phyloP scores from a whole-genome alignment of 2,329 filamentous ascomycete genomes.

The Fusarium duplospermum region DNA sequence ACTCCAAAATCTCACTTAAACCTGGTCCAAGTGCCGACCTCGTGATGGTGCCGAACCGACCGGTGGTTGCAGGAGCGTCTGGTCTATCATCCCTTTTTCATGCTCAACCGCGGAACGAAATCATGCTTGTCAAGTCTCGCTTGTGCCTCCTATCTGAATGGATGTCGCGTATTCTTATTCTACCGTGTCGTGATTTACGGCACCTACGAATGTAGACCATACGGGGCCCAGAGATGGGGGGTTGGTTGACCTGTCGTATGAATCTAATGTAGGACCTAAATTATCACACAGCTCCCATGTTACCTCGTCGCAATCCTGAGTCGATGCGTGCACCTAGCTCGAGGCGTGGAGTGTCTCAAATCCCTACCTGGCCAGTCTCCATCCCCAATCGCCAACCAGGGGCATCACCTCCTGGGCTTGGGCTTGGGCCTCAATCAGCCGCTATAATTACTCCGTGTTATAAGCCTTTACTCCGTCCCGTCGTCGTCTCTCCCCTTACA shows the following conservation, averaged over 20 bases:
- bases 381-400: constrained; percentile 12
- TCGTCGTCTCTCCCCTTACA: constrained; percentile 18
- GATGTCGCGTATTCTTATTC: background rate
- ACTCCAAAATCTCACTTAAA: background rate
- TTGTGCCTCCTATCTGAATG: background rate
- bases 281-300: constrained; percentile 8
- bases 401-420: constrained; percentile 29
- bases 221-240: background rate
- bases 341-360: constrained; percentile 38
- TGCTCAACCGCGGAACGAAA: constrained; percentile 8
- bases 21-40: constrained; percentile 25
- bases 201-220: background rate
- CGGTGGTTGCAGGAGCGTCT: constrained; percentile 19
- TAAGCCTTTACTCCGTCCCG: constrained; percentile 15
- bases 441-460: constrained; percentile 35
- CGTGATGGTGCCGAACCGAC: constrained; percentile 22
- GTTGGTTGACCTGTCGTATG: constrained; percentile 21
- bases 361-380: constrained; percentile 7
- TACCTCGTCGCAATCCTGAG: constrained; percentile 25
- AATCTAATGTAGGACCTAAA: constrained; percentile 13
- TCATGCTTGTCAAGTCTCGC: background rate
- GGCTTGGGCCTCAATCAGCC: constrained; percentile 27
- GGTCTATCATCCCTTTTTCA: constrained; percentile 27
- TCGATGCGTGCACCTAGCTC: constrained; percentile 23
- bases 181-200: background rate